Evolutionary conservation across 179 eudicot genomes (phyloP).

Genomic region (Heliamphora pulchella): DNA sequence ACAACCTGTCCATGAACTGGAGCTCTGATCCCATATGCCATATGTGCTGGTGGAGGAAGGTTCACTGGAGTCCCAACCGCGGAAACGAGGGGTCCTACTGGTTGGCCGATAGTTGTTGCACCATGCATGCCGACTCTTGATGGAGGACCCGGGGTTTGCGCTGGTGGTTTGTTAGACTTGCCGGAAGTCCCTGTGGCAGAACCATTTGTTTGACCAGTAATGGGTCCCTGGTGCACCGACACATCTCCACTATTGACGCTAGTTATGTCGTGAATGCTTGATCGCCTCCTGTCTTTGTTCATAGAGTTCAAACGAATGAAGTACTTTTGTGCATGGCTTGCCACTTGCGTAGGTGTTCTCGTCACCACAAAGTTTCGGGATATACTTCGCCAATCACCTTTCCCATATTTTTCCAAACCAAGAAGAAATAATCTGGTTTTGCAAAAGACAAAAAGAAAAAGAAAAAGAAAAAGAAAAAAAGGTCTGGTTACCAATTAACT

Average conservation of each 20-base stretch:
- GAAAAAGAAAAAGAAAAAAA: neutral
- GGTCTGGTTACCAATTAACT: neutral
- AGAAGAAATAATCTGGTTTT: slow-evolving; percentile 73
- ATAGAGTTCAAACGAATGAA: slow-evolving; percentile 79
- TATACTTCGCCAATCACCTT: slow-evolving; percentile 95
- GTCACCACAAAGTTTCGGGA: slow-evolving; percentile 87
- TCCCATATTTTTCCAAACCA: slow-evolving; percentile 86
- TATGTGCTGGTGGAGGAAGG: slow-evolving; percentile 45
- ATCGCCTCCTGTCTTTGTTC: slow-evolving; percentile 86
- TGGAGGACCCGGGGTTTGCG: slow-evolving; percentile 31
- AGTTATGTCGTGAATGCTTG: slow-evolving; percentile 97
- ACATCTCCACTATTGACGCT: slow-evolving; percentile 54
- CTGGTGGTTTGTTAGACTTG: slow-evolving; percentile 39
- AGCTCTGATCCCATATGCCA: slow-evolving; percentile 60
- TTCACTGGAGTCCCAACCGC: slow-evolving; percentile 84
- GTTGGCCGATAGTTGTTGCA: slow-evolving; percentile 67
- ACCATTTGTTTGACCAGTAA: slow-evolving; percentile 60
- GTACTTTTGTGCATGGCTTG: slow-evolving; percentile 88
- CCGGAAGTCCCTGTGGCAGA: slow-evolving; percentile 38
- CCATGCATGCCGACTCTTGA: slow-evolving; percentile 44
- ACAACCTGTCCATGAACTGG: slow-evolving; percentile 48
- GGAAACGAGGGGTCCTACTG: slow-evolving; percentile 48
- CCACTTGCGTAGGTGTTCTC: slow-evolving; percentile 77
- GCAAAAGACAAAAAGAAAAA: neutral
- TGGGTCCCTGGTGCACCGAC: slow-evolving; percentile 55